phyloP scores from a whole-genome alignment of 129 eudicot species.

The Gnaphalium uliginosum region DNA sequence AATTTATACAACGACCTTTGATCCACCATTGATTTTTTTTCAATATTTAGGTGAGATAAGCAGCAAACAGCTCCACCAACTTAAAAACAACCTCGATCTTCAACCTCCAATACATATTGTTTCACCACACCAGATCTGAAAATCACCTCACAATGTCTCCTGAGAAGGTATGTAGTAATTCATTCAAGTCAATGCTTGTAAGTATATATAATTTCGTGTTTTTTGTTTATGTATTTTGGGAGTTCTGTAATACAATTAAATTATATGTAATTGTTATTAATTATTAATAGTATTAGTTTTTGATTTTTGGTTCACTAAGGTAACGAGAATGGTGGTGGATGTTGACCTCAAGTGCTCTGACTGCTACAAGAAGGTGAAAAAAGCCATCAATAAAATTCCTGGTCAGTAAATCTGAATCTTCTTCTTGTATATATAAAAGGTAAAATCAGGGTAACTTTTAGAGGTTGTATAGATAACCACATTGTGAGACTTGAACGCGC shows the following conservation, averaged over 20 bases:
- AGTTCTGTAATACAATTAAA: background rate
- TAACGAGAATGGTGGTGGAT: conserved; percentile 66
- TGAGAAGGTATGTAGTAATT: conserved; percentile 4
- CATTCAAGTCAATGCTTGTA: background rate
- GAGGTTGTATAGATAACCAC: too few species aligned
- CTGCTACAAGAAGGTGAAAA: conserved; percentile 88
- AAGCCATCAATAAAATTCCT: conserved; percentile 61
- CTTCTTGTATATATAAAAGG: too few species aligned
- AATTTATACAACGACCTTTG: background rate
- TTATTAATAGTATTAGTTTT: background rate
- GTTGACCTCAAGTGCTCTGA: conserved; percentile 76
- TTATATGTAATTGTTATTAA: background rate
- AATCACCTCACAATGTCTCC: conserved; percentile 15
- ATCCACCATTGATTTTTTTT: background rate
- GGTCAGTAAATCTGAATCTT: conserved; percentile 43
- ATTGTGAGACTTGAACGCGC: too few species aligned
- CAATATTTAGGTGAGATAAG: background rate
- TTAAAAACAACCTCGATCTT: background rate
- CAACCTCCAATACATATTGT: background rate
- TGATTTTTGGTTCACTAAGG: conserved; percentile 26
- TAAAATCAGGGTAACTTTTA: too few species aligned
- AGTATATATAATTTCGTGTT: too few species aligned
- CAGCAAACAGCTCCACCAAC: background rate
- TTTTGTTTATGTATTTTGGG: background rate
- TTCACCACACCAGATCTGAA: background rate